Percentiles rank a stretch among this genome's conserved stretches.
These are phyloP conservation scores for Dictyostelium purpureum DNA, from an alignment of 78 protist species.

Conservation along the genomic window DNA sequence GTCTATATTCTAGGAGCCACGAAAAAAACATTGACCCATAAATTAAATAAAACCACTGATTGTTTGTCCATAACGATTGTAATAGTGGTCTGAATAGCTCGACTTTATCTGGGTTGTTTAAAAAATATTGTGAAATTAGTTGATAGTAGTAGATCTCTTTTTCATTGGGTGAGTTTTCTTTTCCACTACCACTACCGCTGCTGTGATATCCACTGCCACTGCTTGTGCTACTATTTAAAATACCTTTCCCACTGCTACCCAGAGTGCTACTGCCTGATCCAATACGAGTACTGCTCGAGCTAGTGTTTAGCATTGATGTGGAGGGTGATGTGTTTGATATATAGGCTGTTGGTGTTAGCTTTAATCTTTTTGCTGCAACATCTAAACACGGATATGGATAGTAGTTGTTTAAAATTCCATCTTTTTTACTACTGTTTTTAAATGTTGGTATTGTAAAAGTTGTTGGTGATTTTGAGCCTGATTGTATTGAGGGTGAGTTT, in stretches of 20 bases:
- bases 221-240: background rate
- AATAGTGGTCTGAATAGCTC: constrained; percentile 50
- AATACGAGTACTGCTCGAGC: background rate
- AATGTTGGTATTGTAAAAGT: background rate
- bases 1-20: constrained; percentile 62
- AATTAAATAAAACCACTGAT: constrained; percentile 65
- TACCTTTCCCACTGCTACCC: background rate
- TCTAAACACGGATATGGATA: constrained; percentile 53
- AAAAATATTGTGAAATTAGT: constrained; percentile 42
- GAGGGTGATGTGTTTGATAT: background rate
- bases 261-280: background rate
- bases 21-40: constrained; percentile 34
- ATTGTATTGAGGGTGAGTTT: background rate
- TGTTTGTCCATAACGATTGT: constrained; percentile 41
- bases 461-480: background rate
- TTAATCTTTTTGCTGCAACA: background rate
- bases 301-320: no score
- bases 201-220: no score
- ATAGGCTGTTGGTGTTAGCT: background rate
- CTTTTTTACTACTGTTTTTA: background rate
- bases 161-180: background rate
- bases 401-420: background rate
- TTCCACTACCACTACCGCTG: background rate
- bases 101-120: constrained; percentile 50
- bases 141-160: constrained; percentile 50